Evolutionary conservation across 768 basidiomycete genomes (phyloP), one percentile per base, ranked within the genome.

Genomic region (Boletus rubescentipes): DNA sequence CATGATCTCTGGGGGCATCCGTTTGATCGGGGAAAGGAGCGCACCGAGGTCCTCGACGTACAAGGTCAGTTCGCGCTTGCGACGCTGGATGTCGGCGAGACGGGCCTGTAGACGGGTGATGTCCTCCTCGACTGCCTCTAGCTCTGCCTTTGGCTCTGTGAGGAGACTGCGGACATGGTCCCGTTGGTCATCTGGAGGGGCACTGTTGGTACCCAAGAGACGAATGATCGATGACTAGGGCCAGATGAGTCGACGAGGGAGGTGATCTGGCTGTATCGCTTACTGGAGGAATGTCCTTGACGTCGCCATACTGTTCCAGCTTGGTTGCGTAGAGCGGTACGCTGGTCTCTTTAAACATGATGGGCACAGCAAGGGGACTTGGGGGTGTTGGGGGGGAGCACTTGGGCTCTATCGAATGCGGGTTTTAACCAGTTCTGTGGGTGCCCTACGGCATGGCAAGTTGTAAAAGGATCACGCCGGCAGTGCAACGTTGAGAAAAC

Each of bases 1-100:
- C 61, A 69, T 68, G 61, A 69, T 69, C 58, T 69, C 67, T 21
- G 68, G 67, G 12, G 67, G 67, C 66, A 69, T 68, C 43, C 67
- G 67, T 21, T 57, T 67, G 54, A 69, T 69, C 45, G 67, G 67
- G 18, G 67, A 68, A 23, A 68, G 63, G 52, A 70, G 64, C n/a
- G 67, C 68, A 49, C 60, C 66, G 46, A 68, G 67, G 56, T 68
- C 67, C 54, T 70, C 67, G 49, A 68, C 64, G 51, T 68, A 70
- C 29, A 63, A 63, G 14, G 56, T 46, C 30, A 68, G 58, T 39
- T 68, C 68, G 44, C 49, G 38, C 57, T 66, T 67, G 45, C 67
- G 60, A 20, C 55, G 66, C 57, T 68, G 68, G 29, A 66, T 46
- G 36, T 68, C 64, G 31, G 59, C 66, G 21, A 68, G 68, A 53